Base-by-base conservation (phyloP, 2,329 filamentous ascomycete species). In the Cercospora brassicicola region DNA sequence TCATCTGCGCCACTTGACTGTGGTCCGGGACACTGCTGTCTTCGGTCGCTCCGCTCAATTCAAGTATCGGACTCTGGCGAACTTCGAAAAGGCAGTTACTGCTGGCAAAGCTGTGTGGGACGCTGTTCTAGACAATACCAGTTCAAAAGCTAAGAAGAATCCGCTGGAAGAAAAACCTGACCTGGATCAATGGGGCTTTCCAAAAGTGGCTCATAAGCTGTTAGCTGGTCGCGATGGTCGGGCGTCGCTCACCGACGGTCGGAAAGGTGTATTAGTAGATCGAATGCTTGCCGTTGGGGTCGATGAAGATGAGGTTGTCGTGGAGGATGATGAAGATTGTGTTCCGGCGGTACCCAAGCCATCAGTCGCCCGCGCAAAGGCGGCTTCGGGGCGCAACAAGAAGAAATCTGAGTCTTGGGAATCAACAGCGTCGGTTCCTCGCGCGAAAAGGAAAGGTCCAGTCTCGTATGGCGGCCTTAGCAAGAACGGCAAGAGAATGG, bases 1-100 rank as follows among this genome's bases (percentile, higher is more conserved):
- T 3, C 83, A 88, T 74, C 79, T 89, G 23, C 83, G 84, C 18
- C 86, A 88, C 73, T 77, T 88, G 15, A 82, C 84, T 10, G 79
- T 89, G 31, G 81, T 89, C 36, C 80, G 86, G 68, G 86, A 88
- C 64, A 84, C 82, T 5, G 79, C 81, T 2, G 79, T 85, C 13
- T 80, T 80, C 13, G 78, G 80, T 11, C 84, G 84, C 18, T 76
- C 79, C 31, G 79, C 81, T 11, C 83, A 85, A 67, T 89, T 86
- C 75, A 75, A 85, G 8, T 87, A 88, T 70, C 86, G 86, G 62
- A 84, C 86, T 0, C 80, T 82, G 48, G 76, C 74, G 1, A 84
- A 86, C 64, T 89, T 88, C 63, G 77, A 83, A 18, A 81, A 83
- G 66, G 81, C 86, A 9, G 87, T 87, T 2, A 81, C 85, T 18